Evolutionary conservation across 495 filamentous ascomycete species (phyloP), one percentile per base, ranked within the genome.

Genomic region (Trichocladium antarcticum): DNA sequence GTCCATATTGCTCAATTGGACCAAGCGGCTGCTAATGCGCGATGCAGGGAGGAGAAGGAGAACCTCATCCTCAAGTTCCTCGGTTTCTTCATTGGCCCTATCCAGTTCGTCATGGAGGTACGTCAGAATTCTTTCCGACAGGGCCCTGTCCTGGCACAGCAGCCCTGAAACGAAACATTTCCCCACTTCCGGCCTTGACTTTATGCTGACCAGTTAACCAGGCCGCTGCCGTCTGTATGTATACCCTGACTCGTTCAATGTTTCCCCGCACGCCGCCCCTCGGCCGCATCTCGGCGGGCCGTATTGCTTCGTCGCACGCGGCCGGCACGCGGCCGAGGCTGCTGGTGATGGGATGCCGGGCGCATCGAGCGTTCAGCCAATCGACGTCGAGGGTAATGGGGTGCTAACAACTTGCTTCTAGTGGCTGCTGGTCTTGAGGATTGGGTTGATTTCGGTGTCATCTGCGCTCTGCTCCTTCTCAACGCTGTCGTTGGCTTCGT

Each of bases 41-140:
- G 43, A 10, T 22, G 12, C 15, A 41, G 45, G 53, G 84, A 90
- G 66, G 84, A 90, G 68, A 92, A 87, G 68, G 79, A 83, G 61
- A 90, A 86, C 56, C 61, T 86, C n/a, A 63, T 89, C 42, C 72
- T 89, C 54, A 88, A 92, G 69, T 93, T 95, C 62, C 63, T 93
- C 19, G 71, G 68, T 50, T 92, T 83, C 71, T 94, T 95, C 69
- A 74, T 89, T 55, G 88, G 88, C 53, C 88, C 88, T 28, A 89
- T 95, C 58, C 88, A 94, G 63, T 89, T 87, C 68, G 88, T 93
- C 62, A 95, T 95, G 88, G 85, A 90, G 78, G 83, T 85, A 71
- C 63, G 76, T 66, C 45, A 29, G 45, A 41, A 42, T 51, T 49
- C 38, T 10, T 29, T 29, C 38, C 27, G 28, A 28, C n/a, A 27